Evolutionary conservation across 306 rosid species (phyloP).

Genomic region (Argentina anserina): DNA sequence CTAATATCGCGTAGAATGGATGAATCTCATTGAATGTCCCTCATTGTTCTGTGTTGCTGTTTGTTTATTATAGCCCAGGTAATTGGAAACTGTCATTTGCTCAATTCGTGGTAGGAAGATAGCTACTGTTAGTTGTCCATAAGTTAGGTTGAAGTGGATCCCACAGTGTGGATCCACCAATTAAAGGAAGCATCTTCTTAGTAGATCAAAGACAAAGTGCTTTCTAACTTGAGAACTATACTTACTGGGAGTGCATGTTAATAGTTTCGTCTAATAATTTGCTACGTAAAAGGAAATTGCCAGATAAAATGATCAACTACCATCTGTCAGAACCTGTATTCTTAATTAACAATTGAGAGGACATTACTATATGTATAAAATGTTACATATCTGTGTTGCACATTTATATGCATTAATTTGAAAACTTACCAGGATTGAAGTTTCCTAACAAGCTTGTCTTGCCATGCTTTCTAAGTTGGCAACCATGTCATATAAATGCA

Average conservation of each 20-base stretch:
- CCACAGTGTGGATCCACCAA: background rate
- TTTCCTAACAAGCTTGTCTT: background rate
- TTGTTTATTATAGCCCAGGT: background rate
- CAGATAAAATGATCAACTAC: background rate
- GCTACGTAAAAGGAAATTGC: background rate
- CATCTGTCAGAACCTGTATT: background rate
- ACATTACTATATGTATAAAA: background rate
- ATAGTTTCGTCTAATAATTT: background rate
- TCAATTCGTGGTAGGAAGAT: background rate
- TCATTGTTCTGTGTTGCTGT: background rate
- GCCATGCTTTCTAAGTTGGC: background rate
- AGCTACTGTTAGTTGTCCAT: background rate
- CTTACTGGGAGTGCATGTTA: background rate
- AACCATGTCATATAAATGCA: background rate
- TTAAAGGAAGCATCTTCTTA: background rate
- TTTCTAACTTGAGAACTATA: background rate
- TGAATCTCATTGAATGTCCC: background rate
- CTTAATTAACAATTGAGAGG: background rate
- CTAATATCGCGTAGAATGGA: background rate
- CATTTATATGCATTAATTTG: background rate
- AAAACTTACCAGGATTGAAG: background rate
- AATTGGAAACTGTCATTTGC: background rate
- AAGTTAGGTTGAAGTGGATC: constrained; percentile 5
- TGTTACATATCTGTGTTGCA: background rate
- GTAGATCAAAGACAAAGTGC: background rate